Evolutionary conservation across 2,329 filamentous ascomycete species (phyloP).

Genomic region (Colletotrichum lini): DNA sequence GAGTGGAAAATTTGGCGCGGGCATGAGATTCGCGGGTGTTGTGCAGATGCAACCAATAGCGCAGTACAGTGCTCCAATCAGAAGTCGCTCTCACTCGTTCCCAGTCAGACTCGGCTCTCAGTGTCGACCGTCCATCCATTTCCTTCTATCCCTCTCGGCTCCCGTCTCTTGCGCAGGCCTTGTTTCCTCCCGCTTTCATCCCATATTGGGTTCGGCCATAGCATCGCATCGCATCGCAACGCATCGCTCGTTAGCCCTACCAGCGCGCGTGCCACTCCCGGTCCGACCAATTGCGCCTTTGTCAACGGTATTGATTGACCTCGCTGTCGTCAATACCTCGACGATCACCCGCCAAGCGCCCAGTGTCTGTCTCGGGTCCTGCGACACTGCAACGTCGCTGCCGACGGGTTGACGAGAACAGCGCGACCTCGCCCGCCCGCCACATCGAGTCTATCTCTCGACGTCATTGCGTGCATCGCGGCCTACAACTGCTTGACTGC

Average conservation of each 20-base stretch:
- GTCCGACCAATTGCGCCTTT: not conserved
- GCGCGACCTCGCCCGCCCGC: conserved; percentile 10
- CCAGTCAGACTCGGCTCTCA: conserved; percentile 25
- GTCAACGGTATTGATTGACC: not conserved
- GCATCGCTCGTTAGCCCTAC: conserved; percentile 11
- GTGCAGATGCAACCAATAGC: conserved; percentile 20
- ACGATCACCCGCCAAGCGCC: conserved; percentile 7
- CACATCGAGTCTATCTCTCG: conserved; percentile 7
- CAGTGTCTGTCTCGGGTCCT: conserved; percentile 22
- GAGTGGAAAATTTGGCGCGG: conserved; percentile 10
- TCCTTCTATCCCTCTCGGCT: conserved; percentile 17
- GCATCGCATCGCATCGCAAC: not conserved
- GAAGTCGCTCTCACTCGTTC: conserved; percentile 8
- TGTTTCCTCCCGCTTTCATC: conserved; percentile 17
- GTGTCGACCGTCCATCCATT: conserved; percentile 22
- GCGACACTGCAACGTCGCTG: conserved; percentile 32
- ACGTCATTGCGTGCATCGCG: conserved; percentile 13
- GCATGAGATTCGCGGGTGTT: not conserved
- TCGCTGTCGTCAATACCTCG: conserved; percentile 4
- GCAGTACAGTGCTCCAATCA: conserved; percentile 34
- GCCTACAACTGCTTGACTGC: not conserved
- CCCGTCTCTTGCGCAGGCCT: conserved; percentile 17
- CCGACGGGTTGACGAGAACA: conserved; percentile 1
- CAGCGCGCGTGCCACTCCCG: not conserved
- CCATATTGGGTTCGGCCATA: conserved; percentile 12